Conservation (phyloP, 2,329 filamentous ascomycete genomes). For the Ilyonectria sp. region DNA sequence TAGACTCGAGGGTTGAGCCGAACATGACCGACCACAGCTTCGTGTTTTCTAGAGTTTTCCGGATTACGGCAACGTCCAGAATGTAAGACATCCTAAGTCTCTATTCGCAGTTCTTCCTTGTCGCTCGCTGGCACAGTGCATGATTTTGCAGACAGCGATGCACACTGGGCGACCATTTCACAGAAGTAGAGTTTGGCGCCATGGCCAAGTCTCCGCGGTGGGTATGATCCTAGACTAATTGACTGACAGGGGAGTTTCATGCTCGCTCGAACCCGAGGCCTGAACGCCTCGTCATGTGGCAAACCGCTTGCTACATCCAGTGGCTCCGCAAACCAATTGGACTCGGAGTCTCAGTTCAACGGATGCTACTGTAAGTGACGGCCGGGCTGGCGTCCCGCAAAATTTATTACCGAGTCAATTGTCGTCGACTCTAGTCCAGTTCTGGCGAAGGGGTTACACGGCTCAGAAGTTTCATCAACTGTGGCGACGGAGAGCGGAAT, state of each 20-base stretch:
- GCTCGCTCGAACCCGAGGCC: conserved; percentile 5
- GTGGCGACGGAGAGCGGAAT: neutral
- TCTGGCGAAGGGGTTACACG: conserved; percentile 13
- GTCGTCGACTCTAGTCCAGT: conserved; percentile 14
- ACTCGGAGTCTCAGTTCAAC: conserved; percentile 1
- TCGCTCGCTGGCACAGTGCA: neutral
- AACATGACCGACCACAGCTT: neutral
- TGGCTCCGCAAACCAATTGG: neutral
- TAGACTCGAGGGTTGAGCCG: neutral
- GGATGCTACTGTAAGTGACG: neutral
- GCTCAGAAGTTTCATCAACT: neutral
- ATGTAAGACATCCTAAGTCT: neutral
- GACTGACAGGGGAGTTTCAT: conserved; percentile 2
- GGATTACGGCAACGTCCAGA: neutral
- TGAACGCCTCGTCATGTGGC: conserved; percentile 14
- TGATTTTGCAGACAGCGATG: neutral
- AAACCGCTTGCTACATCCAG: neutral
- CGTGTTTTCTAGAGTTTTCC: neutral
- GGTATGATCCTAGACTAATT: conserved; percentile 5
- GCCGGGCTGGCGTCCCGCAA: conserved; percentile 2
- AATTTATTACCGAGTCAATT: conserved; percentile 3
- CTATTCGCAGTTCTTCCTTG: neutral
- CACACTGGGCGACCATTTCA: neutral
- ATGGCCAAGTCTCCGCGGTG: conserved; percentile 6
- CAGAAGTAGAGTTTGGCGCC: conserved; percentile 17